Evolutionary conservation across 306 rosid species (phyloP).

Genomic region (Cicer judaicum): DNA sequence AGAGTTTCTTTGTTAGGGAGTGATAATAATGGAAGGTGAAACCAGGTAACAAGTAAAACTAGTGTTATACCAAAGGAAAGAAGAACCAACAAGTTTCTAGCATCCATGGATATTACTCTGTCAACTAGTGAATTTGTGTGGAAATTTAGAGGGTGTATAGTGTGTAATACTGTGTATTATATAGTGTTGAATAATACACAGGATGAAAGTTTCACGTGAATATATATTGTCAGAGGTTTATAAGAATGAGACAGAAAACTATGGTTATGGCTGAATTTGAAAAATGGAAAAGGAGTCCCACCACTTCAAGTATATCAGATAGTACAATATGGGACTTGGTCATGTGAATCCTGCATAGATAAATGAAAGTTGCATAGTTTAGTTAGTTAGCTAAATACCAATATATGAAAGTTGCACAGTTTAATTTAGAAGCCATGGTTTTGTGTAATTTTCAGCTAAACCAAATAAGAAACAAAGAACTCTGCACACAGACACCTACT

Average conservation of each 20-base stretch:
- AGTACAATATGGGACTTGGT: background rate
- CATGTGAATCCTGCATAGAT: conserved; percentile 21
- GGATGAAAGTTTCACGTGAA: background rate
- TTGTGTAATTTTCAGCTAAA: background rate
- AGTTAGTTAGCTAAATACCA: background rate
- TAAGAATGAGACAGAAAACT: background rate
- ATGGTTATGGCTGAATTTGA: background rate
- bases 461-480: too few relatives aligned
- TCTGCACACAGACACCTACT: too few relatives aligned
- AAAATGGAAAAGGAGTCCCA: background rate
- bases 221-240: background rate
- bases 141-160: background rate
- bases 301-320: background rate
- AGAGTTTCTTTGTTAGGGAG: conserved; percentile 46
- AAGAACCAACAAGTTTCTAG: conserved; percentile 50
- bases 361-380: background rate
- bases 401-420: too few relatives aligned
- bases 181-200: background rate
- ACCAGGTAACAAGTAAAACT: conserved; percentile 58
- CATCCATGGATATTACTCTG: conserved; percentile 55
- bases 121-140: background rate
- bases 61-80: conserved; percentile 44
- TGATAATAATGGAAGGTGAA: conserved; percentile 53
- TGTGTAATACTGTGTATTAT: background rate
- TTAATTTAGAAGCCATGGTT: background rate